Base-by-base conservation (phyloP, 129 eudicot species). In the Flaveria brownii region DNA sequence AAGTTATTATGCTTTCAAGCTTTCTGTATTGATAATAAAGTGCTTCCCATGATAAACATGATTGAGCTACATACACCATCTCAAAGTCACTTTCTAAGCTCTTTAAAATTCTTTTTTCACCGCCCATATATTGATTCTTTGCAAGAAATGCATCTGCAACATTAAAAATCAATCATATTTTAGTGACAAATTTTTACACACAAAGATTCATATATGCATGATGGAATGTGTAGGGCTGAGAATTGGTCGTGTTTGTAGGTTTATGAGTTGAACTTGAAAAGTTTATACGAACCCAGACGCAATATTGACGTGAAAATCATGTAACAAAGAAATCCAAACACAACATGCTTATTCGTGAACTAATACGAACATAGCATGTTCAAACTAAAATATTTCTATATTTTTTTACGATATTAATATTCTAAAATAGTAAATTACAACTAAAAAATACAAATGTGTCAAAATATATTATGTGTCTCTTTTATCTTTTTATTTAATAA, bases 11-110 rank as follows among this genome's bases (percentile, higher is more conserved):
- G 51, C 68, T 57, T 70, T 87, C 81, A 68, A 87, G 88, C 73
- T 83, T 90, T 65, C 42, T 43, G 75, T 90, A 82, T 68, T 87
- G 87, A 64, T 87, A 67, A 77, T 83, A 69, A 7, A 90, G 87
- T 70, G 88, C 88, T 65, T 90, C 96, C 96, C 96, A 90, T 54
- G 82, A 87, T 71, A 90, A 77, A 84, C 96, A 90, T 59, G 80
- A 25, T 72, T 90, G 88, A 74, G 96, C 88, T 26, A 90, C 92
- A 85, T 83, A 83, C 51, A 85, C 86, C 92, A 85, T 76, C 81
- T 87, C 92, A 18, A 87, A 66, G 52, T 90, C 96, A 82, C 80
- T 62, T 65, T 87, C 86, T 47, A 90, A 71, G 74, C 90, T 90
- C 74, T 66, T 77, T 28, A 85, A 0, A 0, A 90, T 49, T 65